A percentile compares a stretch with the other conserved stretches of the same genome.
Conservation (phyloP, 139 green algal species). For the Zygnema circumcarinatum region DNA sequence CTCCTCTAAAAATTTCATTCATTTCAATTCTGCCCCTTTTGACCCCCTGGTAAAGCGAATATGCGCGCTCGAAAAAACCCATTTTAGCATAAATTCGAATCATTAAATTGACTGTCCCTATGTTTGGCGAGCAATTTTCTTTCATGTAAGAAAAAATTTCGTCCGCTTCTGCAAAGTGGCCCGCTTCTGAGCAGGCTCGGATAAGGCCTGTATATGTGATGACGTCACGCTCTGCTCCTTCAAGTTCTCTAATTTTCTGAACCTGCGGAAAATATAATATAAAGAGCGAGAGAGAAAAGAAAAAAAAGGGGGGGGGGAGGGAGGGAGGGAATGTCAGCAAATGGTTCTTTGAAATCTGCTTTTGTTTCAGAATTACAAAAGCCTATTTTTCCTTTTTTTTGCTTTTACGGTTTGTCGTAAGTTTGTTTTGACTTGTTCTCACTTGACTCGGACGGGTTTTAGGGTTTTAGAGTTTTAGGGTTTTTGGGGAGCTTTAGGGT, state of each 20-base stretch:
- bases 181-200: background rate
- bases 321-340: too few species aligned
- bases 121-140: conserved; percentile 23
- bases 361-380: too few species aligned
- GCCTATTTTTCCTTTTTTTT: too few species aligned
- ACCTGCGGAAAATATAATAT: conserved; percentile 3
- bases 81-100: conserved; percentile 17
- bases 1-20: background rate
- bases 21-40: background rate
- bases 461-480: too few species aligned
- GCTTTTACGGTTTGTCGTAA: too few species aligned
- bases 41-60: background rate
- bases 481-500: too few species aligned
- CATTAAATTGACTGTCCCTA: conserved; percentile 27
- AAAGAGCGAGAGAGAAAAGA: background rate
- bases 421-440: too few species aligned
- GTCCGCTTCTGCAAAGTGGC: conserved; percentile 10
- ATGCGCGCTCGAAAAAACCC: background rate
- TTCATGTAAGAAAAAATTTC: conserved; percentile 16
- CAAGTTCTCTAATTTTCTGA: conserved; percentile 4
- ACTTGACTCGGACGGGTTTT: too few species aligned
- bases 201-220: conserved; percentile 36
- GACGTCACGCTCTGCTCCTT: background rate
- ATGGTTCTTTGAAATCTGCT: too few species aligned
- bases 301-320: too few species aligned